phyloP scores from a whole-genome alignment of 495 filamentous ascomycete species.

The Annulohypoxylon nitens region DNA sequence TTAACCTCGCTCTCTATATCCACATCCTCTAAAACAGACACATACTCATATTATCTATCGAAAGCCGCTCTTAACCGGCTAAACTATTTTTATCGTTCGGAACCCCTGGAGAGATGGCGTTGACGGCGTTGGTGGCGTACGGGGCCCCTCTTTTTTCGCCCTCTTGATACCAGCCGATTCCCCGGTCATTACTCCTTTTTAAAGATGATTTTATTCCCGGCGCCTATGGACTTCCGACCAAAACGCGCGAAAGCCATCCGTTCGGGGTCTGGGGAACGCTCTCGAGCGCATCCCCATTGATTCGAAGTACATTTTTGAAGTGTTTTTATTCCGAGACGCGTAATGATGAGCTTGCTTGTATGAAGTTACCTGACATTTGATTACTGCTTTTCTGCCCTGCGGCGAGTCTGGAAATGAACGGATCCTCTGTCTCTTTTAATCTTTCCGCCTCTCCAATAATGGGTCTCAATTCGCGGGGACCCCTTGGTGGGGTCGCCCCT shows the following conservation, averaged over 20 bases:
- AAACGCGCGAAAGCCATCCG: neutral
- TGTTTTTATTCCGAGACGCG: constrained; percentile 11
- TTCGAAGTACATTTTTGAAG: constrained; percentile 19
- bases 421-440: neutral
- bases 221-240: neutral
- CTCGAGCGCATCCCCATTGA: neutral
- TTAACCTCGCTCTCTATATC: neutral
- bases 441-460: neutral
- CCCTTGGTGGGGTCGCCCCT: neutral
- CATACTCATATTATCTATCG: constrained; percentile 4
- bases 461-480: neutral
- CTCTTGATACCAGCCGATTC: constrained; percentile 44
- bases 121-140: constrained; percentile 43
- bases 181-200: constrained; percentile 23
- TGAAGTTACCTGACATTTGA: neutral
- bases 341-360: constrained; percentile 8
- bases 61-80: constrained; percentile 15
- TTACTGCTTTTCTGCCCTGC: neutral
- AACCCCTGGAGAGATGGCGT: constrained; percentile 36
- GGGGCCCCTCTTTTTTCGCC: constrained; percentile 25
- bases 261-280: neutral
- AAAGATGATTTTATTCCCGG: constrained; percentile 5
- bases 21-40: constrained; percentile 1
- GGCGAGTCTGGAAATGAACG: constrained; percentile 6
- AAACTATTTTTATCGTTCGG: constrained; percentile 22